Percentiles rank a stretch among this genome's conserved stretches.
phyloP scores from a whole-genome alignment of 2,329 filamentous ascomycete genomes.

The Didymella exigua region DNA sequence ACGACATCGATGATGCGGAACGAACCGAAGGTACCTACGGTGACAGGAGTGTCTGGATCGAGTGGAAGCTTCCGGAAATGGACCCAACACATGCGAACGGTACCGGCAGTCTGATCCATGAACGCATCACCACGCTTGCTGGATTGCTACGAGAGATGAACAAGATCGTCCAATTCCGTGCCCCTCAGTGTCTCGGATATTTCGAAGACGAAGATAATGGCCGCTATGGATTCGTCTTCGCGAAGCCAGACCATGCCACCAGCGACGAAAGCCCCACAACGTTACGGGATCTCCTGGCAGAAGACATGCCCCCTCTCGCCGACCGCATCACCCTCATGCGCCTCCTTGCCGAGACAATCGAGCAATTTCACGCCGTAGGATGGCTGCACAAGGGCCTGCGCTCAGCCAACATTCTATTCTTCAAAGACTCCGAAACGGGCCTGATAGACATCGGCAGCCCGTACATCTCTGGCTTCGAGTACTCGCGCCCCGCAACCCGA shows the following conservation, averaged over 20 bases:
- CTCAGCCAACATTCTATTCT: constrained; percentile 61
- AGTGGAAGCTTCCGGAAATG: constrained; percentile 45
- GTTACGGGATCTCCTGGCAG: constrained; percentile 55
- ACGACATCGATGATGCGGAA: no score
- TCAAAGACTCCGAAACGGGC: constrained; percentile 31
- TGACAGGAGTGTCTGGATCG: constrained; percentile 43
- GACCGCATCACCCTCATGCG: constrained; percentile 59
- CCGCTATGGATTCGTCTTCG: constrained; percentile 61
- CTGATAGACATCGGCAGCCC: constrained; percentile 51
- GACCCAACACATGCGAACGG: constrained; percentile 15
- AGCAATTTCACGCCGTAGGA: constrained; percentile 62
- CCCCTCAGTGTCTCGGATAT: constrained; percentile 45
- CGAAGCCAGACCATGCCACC: constrained; percentile 51
- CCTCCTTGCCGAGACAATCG: constrained; percentile 58
- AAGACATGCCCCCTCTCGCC: constrained; percentile 56
- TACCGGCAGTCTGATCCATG: constrained; percentile 25
- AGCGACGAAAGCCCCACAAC: constrained; percentile 52
- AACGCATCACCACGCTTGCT: constrained; percentile 42
- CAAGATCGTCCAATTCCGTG: constrained; percentile 29
- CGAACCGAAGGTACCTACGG: background rate
- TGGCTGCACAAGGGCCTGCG: constrained; percentile 66
- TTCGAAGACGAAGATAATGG: constrained; percentile 43
- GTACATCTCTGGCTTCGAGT: constrained; percentile 61
- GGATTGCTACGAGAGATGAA: constrained; percentile 31
- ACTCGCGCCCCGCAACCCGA: constrained; percentile 56